Base-by-base conservation (phyloP, 805 yeast genomes). In the Sungouiozyma ichnusensis region DNA sequence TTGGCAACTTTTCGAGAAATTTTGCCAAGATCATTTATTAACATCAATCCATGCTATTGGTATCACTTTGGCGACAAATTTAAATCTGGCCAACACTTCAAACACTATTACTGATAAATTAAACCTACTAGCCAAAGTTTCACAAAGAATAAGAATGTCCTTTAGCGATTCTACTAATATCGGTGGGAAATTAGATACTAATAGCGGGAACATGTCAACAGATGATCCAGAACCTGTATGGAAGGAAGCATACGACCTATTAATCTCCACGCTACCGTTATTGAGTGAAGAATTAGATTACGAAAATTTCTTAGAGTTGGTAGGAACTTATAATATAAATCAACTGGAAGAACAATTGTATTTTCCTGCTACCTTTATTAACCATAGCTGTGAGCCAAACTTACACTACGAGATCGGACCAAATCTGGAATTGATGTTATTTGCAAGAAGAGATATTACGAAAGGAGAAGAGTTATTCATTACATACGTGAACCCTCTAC, bases 351-450 rank as follows among this genome's bases (percentile, higher is more conserved):
- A 81, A 2, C 73, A 77, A 38, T 53, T 83, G 15, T 85, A 68
- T 56, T 66, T 76, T 46, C 55, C 70, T 7, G 82, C 81, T 46
- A 76, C 92, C 0, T 83, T 82, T 54, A 63, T 85, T 52, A 85
- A 85, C 54, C 95, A 85, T 56, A 70, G 68, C 51, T 85, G 95
- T 64, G 76, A 71, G 34, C 88, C 92, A 2, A 84, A 79, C 52
- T 78, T 79, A 3, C 67, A 70, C 31, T 79, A 74, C 24, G 68
- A 73, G 38, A 58, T 67, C 15, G 67, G 67, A 16, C 63, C 65
- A 7, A 62, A 62, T 41, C 46, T 54, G 16, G 83, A 84, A 3
- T 66, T 85, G 47, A 75, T 72, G 48, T 75, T 81, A 1, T 68
- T 57, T 41, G 86, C 94, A 1, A 66, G 68, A 27, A 66, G 75